A percentile compares a stretch with the other conserved stretches of the same genome.
These are phyloP conservation scores for Boletales sp. DNA, from an alignment of 768 basidiomycete species.

Conservation along the genomic window DNA sequence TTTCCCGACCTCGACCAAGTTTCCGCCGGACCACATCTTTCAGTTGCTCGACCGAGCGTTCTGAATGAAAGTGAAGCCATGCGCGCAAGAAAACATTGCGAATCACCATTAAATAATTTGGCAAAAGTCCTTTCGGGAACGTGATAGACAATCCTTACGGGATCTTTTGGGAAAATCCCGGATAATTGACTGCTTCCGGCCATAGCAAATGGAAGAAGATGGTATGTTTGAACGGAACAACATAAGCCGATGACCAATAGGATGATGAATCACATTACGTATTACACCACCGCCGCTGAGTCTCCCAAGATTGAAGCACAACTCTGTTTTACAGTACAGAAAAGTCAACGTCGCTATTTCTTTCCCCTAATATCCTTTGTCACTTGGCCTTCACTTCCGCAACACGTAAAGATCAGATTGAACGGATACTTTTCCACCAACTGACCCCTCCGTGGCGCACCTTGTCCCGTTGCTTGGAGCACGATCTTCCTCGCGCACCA, in stretches of 20 bases:
- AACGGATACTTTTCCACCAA: slow-evolving; percentile 11
- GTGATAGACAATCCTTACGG: slow-evolving; percentile 35
- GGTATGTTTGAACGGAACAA: too few species aligned
- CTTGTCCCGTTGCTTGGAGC: slow-evolving; percentile 13
- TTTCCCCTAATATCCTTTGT: background rate
- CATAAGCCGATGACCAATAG: too few species aligned
- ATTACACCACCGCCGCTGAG: too few species aligned
- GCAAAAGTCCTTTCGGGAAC: slow-evolving; percentile 34
- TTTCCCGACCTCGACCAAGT: slow-evolving; percentile 44
- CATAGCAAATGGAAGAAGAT: slow-evolving; percentile 3
- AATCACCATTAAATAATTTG: slow-evolving; percentile 40
- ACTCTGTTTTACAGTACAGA: background rate
- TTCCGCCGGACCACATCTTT: slow-evolving; percentile 59
- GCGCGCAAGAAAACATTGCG: slow-evolving; percentile 1
- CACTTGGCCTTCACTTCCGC: slow-evolving; percentile 5
- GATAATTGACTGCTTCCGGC: background rate
- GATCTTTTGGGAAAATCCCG: background rate
- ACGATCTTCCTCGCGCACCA: slow-evolving; percentile 26
- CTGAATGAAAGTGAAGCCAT: slow-evolving; percentile 31
- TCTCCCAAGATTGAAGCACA: too few species aligned
- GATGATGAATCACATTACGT: too few species aligned
- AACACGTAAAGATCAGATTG: slow-evolving; percentile 26
- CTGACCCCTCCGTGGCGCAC: background rate
- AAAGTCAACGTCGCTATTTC: background rate
- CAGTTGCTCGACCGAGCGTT: slow-evolving; percentile 58